Percentiles rank a stretch among this genome's conserved stretches.
These are phyloP conservation scores for Cenococcum geophilum DNA, from an alignment of 495 filamentous ascomycete species.

Conservation along the genomic window DNA sequence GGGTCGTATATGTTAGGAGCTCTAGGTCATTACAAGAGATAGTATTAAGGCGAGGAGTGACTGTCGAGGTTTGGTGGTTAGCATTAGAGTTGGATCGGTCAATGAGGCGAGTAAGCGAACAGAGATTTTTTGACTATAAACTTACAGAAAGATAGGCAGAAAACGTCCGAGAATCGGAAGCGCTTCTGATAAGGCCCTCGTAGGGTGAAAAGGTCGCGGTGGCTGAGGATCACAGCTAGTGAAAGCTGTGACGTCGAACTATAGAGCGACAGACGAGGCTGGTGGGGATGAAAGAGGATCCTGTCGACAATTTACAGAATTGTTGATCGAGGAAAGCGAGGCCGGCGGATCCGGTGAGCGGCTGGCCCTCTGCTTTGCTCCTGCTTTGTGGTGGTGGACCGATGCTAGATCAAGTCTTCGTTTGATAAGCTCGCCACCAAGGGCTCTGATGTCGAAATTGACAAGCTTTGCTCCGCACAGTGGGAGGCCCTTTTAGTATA, in stretches of 20 bases:
- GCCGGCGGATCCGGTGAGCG: constrained; percentile 6
- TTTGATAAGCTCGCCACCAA: constrained; percentile 10
- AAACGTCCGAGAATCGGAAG: constrained; percentile 14
- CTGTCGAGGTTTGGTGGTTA: constrained; percentile 8
- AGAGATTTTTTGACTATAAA: not conserved
- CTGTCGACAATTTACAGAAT: constrained; percentile 8
- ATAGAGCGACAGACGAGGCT: constrained; percentile 5
- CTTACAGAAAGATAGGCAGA: constrained; percentile 14
- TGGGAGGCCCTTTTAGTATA: constrained; percentile 18
- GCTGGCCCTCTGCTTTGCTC: constrained; percentile 2
- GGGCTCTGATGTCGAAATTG: constrained; percentile 10
- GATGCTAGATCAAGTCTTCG: not conserved
- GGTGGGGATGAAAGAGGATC: constrained; percentile 9
- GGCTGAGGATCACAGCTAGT: constrained; percentile 34
- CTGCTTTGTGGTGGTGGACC: constrained; percentile 7
- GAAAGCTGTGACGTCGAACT: constrained; percentile 35
- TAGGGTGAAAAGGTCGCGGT: constrained; percentile 17
- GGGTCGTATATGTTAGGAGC: constrained; percentile 11
- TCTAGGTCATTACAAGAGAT: constrained; percentile 32
- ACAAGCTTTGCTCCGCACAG: constrained; percentile 5
- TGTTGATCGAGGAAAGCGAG: constrained; percentile 10
- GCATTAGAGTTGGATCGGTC: not conserved
- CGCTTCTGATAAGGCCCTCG: constrained; percentile 8
- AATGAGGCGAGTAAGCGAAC: not conserved
- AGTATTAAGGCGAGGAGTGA: constrained; percentile 22